These are phyloP conservation scores for Gymnopus androsaceus DNA, from an alignment of 1,284 basidiomycete species.

Conservation along the genomic window DNA sequence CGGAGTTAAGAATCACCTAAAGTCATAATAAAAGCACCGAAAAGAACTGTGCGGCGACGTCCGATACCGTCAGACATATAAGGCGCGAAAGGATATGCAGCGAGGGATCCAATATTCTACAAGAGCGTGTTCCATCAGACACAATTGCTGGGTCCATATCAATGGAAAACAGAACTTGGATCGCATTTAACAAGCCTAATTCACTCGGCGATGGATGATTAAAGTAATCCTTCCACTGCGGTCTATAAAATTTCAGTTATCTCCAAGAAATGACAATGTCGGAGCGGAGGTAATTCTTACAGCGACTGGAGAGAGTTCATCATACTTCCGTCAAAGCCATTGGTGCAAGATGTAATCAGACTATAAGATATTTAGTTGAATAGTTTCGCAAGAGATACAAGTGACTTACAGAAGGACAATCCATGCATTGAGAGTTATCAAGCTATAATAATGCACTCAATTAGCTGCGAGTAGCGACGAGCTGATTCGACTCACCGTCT, in stretches of 20 bases:
- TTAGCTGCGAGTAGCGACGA: background rate
- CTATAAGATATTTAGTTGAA: conserved; percentile 31
- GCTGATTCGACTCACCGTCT: conserved; percentile 45
- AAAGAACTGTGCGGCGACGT: conserved; percentile 59
- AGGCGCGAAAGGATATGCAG: conserved; percentile 68
- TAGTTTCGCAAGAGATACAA: background rate
- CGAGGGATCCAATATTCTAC: conserved; percentile 69
- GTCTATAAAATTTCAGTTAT: background rate
- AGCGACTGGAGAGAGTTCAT: conserved; percentile 77
- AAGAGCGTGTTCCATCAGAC: background rate
- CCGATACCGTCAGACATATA: conserved; percentile 71
- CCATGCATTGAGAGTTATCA: conserved; percentile 68
- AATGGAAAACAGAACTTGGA: conserved; percentile 46
- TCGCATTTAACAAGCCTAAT: conserved; percentile 75
- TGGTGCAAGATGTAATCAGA: conserved; percentile 74
- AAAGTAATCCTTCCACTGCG: conserved; percentile 64
- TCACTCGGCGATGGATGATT: conserved; percentile 51
- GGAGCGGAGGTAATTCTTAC: conserved; percentile 3
- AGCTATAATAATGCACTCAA: conserved; percentile 36
- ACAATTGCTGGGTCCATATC: too few species aligned
- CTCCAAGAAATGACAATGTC: background rate
- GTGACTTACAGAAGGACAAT: conserved; percentile 60
- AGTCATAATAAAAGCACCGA: conserved; percentile 66
- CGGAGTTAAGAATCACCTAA: too few species aligned
- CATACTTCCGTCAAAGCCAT: conserved; percentile 76